Conservation (phyloP, 176 grass and related monocot species). For the Triticum urartu region DNA sequence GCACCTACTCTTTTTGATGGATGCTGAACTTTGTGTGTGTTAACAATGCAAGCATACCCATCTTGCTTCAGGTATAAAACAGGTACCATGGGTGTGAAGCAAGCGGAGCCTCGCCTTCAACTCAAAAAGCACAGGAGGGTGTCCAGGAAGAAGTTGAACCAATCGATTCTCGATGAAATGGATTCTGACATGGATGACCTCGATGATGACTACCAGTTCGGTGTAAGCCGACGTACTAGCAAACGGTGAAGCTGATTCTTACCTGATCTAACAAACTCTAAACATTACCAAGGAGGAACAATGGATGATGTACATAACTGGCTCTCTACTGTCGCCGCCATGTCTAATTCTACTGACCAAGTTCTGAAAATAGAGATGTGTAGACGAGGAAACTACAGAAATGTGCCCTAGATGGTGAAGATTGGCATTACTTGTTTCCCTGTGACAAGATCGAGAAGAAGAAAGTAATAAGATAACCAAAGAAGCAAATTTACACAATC, state of each 20-base stretch:
- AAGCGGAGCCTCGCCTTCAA: slow-evolving; percentile 80
- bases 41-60: not conserved
- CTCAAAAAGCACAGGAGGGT: slow-evolving; percentile 82
- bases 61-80: slow-evolving; percentile 74
- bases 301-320: slow-evolving; percentile 35
- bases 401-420: not conserved
- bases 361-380: slow-evolving; percentile 11
- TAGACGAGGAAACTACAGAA: not conserved
- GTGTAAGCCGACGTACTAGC: slow-evolving; percentile 39
- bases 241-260: slow-evolving; percentile 11
- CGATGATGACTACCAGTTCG: slow-evolving; percentile 49
- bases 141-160: slow-evolving; percentile 81
- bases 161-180: slow-evolving; percentile 68
- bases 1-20: not conserved
- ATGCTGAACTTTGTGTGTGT: not conserved
- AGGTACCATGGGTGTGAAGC: slow-evolving; percentile 72
- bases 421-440: not conserved
- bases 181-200: slow-evolving; percentile 61
- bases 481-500: not conserved
- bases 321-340: not conserved
- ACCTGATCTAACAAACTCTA: slow-evolving; percentile 30
- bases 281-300: not conserved
- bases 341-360: slow-evolving; percentile 15
- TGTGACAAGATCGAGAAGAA: not conserved
- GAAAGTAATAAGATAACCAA: not conserved